Conservation (phyloP, 2,329 filamentous ascomycete species). For the Trichothecium roseum region DNA sequence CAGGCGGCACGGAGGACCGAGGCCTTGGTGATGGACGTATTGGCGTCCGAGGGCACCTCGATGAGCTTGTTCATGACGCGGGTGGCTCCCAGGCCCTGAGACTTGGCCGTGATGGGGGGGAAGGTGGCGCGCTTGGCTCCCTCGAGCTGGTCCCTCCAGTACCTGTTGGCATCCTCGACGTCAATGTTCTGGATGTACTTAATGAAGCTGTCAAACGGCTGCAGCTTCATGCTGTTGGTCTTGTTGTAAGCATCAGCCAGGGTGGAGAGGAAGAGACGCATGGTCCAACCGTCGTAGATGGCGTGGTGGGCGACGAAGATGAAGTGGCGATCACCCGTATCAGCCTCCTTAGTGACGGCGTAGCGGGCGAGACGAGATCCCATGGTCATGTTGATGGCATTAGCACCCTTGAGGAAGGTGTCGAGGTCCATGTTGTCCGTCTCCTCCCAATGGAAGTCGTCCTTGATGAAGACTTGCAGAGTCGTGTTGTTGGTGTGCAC, state of each 20-base stretch:
- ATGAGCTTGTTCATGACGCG: constrained; percentile 1
- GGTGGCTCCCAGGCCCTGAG: constrained; percentile 1
- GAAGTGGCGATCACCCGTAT: background rate
- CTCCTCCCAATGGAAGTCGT: background rate
- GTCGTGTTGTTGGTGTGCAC: background rate
- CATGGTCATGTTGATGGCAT: constrained; percentile 1
- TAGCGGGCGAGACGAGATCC: constrained; percentile 1
- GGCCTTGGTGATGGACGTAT: constrained; percentile 8
- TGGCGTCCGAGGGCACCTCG: background rate
- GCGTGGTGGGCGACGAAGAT: constrained; percentile 12
- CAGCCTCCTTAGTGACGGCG: constrained; percentile 10
- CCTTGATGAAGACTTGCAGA: constrained; percentile 1
- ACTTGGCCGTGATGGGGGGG: background rate
- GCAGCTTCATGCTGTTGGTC: background rate
- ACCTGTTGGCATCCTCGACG: background rate
- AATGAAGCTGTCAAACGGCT: constrained; percentile 27
- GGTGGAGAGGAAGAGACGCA: constrained; percentile 6
- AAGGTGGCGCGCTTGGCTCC: background rate
- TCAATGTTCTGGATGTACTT: constrained; percentile 24
- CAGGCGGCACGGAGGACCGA: constrained; percentile 16
- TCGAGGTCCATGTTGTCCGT: background rate
- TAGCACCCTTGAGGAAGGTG: background rate
- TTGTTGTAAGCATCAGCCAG: background rate
- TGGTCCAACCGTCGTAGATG: constrained; percentile 18
- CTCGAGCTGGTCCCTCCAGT: constrained; percentile 1